These are phyloP conservation scores for Phytopythium delawarense DNA, from an alignment of 352 stramenopile species.

Conservation along the genomic window DNA sequence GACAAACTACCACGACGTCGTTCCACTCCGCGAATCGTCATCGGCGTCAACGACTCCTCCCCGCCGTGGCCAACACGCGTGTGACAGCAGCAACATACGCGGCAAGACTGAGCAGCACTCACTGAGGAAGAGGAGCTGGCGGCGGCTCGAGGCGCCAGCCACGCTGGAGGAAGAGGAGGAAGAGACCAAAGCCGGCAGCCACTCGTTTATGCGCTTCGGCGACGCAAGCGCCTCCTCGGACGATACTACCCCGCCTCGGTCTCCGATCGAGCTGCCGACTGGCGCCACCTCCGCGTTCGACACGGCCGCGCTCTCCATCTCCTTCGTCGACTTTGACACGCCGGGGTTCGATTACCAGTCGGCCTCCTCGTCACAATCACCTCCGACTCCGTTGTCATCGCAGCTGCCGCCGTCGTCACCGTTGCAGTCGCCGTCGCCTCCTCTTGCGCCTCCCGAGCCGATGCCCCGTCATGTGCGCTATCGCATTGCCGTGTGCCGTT, in stretches of 20 bases:
- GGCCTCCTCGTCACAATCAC: background rate
- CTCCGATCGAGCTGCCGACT: background rate
- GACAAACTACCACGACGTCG: background rate
- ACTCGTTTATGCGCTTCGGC: constrained; percentile 6
- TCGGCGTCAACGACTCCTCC: background rate
- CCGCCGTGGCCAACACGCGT: background rate
- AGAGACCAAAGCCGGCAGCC: background rate
- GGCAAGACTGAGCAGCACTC: background rate
- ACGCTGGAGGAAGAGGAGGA: background rate
- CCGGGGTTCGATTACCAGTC: background rate
- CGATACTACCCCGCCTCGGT: background rate
- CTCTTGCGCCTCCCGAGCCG: constrained; percentile 2
- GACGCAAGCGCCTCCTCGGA: constrained; percentile 3
- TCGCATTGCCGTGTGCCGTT: constrained; percentile 26
- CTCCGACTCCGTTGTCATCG: background rate
- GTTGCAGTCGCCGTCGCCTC: background rate
- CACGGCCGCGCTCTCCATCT: constrained; percentile 25
- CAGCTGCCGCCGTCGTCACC: too few relatives aligned
- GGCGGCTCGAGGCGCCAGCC: background rate
- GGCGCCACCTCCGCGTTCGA: constrained; percentile 6
- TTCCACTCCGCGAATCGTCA: background rate
- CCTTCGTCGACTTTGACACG: constrained; percentile 7
- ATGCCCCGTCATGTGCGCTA: constrained; percentile 28
- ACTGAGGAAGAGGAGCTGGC: constrained; percentile 2
- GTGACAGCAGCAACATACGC: background rate